phyloP scores from a whole-genome alignment of 768 basidiomycete species.

The Serendipita sp. region DNA sequence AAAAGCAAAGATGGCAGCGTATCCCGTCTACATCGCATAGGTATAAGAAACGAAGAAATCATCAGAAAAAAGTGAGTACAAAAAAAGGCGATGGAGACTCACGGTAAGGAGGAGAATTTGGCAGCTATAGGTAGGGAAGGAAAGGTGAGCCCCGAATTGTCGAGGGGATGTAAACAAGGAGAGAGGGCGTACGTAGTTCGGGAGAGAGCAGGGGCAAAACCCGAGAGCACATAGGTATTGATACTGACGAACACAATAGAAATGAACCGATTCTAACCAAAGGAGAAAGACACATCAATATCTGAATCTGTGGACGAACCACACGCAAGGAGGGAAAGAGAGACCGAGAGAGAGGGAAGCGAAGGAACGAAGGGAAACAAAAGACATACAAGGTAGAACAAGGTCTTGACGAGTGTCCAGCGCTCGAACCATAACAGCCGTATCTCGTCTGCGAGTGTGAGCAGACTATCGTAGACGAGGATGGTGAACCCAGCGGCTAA shows the following conservation, averaged over 20 bases:
- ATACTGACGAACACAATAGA: background rate
- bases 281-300: no score
- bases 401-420: background rate
- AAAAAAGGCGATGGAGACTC: no score
- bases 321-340: background rate
- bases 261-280: background rate
- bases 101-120: background rate
- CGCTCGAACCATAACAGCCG: background rate
- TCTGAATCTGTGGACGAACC: background rate
- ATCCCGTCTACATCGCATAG: background rate
- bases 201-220: background rate
- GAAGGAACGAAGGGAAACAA: no score
- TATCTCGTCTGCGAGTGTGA: background rate
- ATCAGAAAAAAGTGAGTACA: no score
- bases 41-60: no score
- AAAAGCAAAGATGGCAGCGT: background rate
- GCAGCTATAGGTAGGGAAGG: background rate
- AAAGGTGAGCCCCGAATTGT: background rate
- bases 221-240: background rate
- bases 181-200: background rate
- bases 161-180: background rate
- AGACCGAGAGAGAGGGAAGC: no score
- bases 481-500: constrained; percentile 1
- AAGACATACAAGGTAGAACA: background rate
- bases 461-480: background rate